phyloP scores from a whole-genome alignment of 768 basidiomycete species.

The Serendipita indica region DNA sequence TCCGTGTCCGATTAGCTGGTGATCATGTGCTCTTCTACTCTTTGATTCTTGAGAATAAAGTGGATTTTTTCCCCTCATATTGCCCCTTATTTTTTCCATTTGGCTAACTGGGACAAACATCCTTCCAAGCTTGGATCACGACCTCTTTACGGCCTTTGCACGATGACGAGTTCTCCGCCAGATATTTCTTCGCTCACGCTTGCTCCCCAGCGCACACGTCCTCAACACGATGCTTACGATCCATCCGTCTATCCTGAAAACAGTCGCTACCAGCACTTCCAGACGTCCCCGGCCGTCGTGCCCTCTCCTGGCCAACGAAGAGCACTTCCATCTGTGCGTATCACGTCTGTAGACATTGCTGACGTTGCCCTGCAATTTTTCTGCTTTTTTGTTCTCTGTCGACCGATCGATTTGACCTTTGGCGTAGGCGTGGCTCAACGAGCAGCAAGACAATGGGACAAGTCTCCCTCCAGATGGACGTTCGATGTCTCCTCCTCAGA shows the following conservation, averaged over 20 bases:
- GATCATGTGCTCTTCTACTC: background rate
- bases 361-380: slow-evolving; percentile 16
- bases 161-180: slow-evolving; percentile 66
- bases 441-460: slow-evolving; percentile 64
- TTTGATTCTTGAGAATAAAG: background rate
- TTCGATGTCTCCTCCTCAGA: slow-evolving; percentile 60
- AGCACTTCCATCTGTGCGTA: slow-evolving; percentile 58
- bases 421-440: slow-evolving; percentile 28
- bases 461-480: slow-evolving; percentile 43
- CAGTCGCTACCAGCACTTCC: slow-evolving; percentile 44
- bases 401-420: slow-evolving; percentile 17
- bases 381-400: slow-evolving; percentile 15
- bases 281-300: slow-evolving; percentile 42
- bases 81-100: background rate
- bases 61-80: background rate
- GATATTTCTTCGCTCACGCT: slow-evolving; percentile 68
- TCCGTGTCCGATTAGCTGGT: slow-evolving; percentile 7
- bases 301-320: slow-evolving; percentile 41
- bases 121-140: slow-evolving; percentile 1
- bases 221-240: slow-evolving; percentile 73
- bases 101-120: background rate
- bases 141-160: slow-evolving; percentile 10
- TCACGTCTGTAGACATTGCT: slow-evolving; percentile 12
- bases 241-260: slow-evolving; percentile 69
- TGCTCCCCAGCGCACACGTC: slow-evolving; percentile 31